These are phyloP conservation scores for Xylaria sp. DNA, from an alignment of 2,329 filamentous ascomycete genomes.

Conservation along the genomic window DNA sequence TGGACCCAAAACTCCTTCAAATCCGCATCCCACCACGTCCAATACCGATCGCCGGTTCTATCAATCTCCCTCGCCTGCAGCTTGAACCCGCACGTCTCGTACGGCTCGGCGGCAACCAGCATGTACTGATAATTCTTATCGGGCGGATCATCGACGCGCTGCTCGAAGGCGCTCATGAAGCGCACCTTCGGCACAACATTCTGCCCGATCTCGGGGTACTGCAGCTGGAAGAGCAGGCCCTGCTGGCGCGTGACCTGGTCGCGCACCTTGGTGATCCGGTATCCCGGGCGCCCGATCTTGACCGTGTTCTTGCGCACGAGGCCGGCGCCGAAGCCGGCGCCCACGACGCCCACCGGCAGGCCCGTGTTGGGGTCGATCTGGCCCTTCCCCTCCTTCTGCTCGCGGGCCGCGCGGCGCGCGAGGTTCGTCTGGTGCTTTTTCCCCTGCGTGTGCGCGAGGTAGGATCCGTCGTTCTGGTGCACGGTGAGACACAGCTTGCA, in stretches of 20 bases:
- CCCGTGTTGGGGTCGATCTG: conserved; percentile 75
- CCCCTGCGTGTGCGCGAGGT: conserved; percentile 97
- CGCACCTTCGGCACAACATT: conserved; percentile 84
- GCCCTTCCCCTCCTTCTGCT: conserved; percentile 86
- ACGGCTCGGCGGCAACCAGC: conserved; percentile 93
- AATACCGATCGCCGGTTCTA: conserved; percentile 86
- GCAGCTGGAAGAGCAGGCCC: conserved; percentile 93
- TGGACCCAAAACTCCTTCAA: conserved; percentile 98
- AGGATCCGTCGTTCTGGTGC: conserved; percentile 98
- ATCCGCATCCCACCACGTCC: conserved; percentile 95
- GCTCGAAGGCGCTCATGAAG: conserved; percentile 98
- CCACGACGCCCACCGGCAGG: conserved; percentile 79
- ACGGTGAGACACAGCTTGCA: conserved; percentile 96
- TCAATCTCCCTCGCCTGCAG: conserved; percentile 94
- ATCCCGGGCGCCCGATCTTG: conserved; percentile 95
- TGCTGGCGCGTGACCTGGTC: conserved; percentile 90
- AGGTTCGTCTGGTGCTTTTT: conserved; percentile 99
- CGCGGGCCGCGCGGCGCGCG: conserved; percentile 91
- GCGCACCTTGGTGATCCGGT: conserved; percentile 96
- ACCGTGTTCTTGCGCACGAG: conserved; percentile 82
- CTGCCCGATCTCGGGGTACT: conserved; percentile 87
- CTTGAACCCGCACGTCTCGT: conserved; percentile 98
- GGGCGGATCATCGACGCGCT: conserved; percentile 90
- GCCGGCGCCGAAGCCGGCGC: conserved; percentile 71
- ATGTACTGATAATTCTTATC: conserved; percentile 96